phyloP scores from a whole-genome alignment of 495 filamentous ascomycete genomes.

The Glonium stellatum region DNA sequence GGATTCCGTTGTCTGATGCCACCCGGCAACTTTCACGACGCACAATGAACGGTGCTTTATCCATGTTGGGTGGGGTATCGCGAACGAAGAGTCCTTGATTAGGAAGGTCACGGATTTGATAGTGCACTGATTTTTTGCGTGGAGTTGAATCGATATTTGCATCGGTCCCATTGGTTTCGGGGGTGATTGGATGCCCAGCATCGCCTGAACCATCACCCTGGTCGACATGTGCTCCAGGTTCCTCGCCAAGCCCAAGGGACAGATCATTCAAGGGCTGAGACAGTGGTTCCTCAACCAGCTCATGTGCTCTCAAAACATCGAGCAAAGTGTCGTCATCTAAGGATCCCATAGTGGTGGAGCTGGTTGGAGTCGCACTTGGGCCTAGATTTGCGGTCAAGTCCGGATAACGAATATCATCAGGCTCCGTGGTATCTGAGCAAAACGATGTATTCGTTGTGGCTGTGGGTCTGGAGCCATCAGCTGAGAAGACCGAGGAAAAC shows the following conservation, averaged over 20 bases:
- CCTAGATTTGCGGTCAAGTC: too few species aligned
- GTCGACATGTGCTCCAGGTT: too few species aligned
- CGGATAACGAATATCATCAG: neutral
- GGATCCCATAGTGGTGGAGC: constrained; percentile 16
- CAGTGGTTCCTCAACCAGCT: neutral
- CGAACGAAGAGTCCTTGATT: constrained; percentile 16
- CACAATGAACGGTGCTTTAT: constrained; percentile 13
- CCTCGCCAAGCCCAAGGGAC: neutral
- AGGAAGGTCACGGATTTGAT: constrained; percentile 20
- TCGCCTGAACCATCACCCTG: too few species aligned
- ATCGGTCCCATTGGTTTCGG: too few species aligned
- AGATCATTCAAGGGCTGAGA: neutral
- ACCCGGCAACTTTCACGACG: constrained; percentile 19
- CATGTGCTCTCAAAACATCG: neutral
- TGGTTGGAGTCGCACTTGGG: constrained; percentile 5
- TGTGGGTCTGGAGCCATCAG: neutral
- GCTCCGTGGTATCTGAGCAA: neutral
- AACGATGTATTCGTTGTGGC: constrained; percentile 12
- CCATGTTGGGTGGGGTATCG: constrained; percentile 4
- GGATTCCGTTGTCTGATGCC: neutral
- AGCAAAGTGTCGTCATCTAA: constrained; percentile 8
- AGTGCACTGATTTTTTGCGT: neutral
- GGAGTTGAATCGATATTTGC: neutral
- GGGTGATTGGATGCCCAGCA: too few species aligned
- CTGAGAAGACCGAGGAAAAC: neutral